A percentile compares a stretch with the other conserved stretches of the same genome.
Evolutionary conservation across 805 yeast genomes (phyloP).

Genomic region (Candida mattraensis): DNA sequence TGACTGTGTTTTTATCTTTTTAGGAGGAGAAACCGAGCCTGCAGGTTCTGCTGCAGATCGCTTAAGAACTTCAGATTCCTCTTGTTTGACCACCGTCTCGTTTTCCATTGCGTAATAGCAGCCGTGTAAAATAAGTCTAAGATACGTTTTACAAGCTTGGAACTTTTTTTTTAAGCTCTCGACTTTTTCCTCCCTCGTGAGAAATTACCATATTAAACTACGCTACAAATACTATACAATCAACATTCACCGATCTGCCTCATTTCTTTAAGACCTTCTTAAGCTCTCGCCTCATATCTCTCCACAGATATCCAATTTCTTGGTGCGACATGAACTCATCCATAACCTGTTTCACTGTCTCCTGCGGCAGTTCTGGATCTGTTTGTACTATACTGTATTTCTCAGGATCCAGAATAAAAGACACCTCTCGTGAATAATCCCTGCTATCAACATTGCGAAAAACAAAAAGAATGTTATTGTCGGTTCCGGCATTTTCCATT

Average conservation of each 20-base stretch:
- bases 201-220: neutral
- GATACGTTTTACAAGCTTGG: too few relatives aligned
- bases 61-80: too few relatives aligned
- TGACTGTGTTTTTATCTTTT: slow-evolving; percentile 21
- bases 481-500: slow-evolving; percentile 41
- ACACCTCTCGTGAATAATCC: slow-evolving; percentile 43
- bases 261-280: too few relatives aligned
- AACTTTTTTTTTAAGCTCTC: too few relatives aligned
- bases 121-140: neutral
- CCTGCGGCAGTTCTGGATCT: slow-evolving; percentile 34
- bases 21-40: slow-evolving; percentile 3
- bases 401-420: slow-evolving; percentile 43
- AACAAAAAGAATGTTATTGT: slow-evolving; percentile 37
- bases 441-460: slow-evolving; percentile 49
- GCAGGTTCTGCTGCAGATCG: slow-evolving; percentile 1
- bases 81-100: neutral
- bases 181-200: too few relatives aligned
- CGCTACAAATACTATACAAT: neutral
- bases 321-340: slow-evolving; percentile 26
- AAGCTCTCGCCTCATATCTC: slow-evolving; percentile 32
- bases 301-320: slow-evolving; percentile 36
- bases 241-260: too few relatives aligned
- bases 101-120: neutral
- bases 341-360: slow-evolving; percentile 17
- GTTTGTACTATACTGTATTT: slow-evolving; percentile 35